These are phyloP conservation scores for Bipolaris sorokiniana DNA, from an alignment of 2,329 filamentous ascomycete species.

Conservation along the genomic window DNA sequence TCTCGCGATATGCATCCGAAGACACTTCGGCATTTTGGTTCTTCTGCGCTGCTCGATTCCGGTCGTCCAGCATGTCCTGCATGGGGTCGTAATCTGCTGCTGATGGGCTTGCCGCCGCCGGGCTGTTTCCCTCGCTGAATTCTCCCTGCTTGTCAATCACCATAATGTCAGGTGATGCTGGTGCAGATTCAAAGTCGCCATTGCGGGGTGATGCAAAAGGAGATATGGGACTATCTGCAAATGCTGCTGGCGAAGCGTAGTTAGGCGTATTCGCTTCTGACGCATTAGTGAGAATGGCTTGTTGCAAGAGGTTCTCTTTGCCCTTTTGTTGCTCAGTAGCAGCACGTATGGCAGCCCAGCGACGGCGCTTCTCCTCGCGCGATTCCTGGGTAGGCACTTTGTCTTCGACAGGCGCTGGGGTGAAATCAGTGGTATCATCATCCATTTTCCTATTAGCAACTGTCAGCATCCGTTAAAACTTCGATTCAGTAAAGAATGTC, in stretches of 20 bases:
- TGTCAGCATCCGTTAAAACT: slow-evolving; percentile 14
- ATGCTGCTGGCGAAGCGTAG: slow-evolving; percentile 49
- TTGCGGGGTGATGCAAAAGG: slow-evolving; percentile 47
- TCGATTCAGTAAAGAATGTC: not conserved
- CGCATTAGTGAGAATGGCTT: slow-evolving; percentile 70
- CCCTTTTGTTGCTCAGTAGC: slow-evolving; percentile 57
- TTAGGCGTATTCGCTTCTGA: slow-evolving; percentile 62
- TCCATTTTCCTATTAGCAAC: slow-evolving; percentile 19
- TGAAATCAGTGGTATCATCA: slow-evolving; percentile 28
- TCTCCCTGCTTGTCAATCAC: slow-evolving; percentile 50
- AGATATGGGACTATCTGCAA: slow-evolving; percentile 43
- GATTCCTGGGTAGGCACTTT: slow-evolving; percentile 38
- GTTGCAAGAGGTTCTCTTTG: slow-evolving; percentile 68
- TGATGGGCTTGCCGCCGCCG: slow-evolving; percentile 72
- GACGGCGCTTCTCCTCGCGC: slow-evolving; percentile 42
- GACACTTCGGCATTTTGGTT: slow-evolving; percentile 44
- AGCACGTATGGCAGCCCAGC: slow-evolving; percentile 42
- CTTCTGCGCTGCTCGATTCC: slow-evolving; percentile 70
- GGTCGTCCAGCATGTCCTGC: slow-evolving; percentile 85
- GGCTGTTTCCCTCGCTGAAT: slow-evolving; percentile 43
- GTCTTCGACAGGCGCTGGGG: slow-evolving; percentile 28
- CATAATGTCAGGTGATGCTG: slow-evolving; percentile 51
- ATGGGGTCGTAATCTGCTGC: slow-evolving; percentile 92
- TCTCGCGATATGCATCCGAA: slow-evolving; percentile 65
- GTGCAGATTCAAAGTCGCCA: slow-evolving; percentile 45